Percentiles rank a stretch among this genome's conserved stretches.
Evolutionary conservation across 768 basidiomycete species (phyloP).

Genomic region (Boletus speciosus): DNA sequence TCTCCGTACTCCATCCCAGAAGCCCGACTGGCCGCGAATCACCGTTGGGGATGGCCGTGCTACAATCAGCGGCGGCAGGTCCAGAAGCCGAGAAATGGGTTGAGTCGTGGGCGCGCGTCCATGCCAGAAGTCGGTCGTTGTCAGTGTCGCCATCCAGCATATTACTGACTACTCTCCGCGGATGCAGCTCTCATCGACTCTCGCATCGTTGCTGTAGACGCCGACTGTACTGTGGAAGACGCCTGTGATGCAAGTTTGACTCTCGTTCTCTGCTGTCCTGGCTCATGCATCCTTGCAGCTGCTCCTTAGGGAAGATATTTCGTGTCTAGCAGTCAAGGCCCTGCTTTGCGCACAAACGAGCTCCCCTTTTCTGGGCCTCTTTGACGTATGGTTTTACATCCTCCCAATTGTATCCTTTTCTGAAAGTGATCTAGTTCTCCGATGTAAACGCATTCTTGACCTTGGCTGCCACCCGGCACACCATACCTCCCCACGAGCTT

Average conservation of each 20-base stretch:
- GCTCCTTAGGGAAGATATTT: slow-evolving; percentile 57
- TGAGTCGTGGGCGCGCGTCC: slow-evolving; percentile 50
- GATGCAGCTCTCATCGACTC: slow-evolving; percentile 65
- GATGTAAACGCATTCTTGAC: slow-evolving; percentile 89
- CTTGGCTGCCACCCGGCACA: slow-evolving; percentile 76
- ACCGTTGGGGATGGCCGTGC: slow-evolving; percentile 6
- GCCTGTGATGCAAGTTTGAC: slow-evolving; percentile 64
- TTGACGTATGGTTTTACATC: slow-evolving; percentile 55
- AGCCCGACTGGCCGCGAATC: slow-evolving; percentile 17
- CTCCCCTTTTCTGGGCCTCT: slow-evolving; percentile 53
- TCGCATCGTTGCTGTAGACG: slow-evolving; percentile 60
- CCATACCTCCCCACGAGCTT: slow-evolving; percentile 57
- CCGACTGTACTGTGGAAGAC: slow-evolving; percentile 75
- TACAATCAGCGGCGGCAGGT: slow-evolving; percentile 11
- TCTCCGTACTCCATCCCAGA: slow-evolving; percentile 12
- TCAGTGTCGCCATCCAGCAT: not conserved
- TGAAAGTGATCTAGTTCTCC: slow-evolving; percentile 52
- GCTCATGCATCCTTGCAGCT: slow-evolving; percentile 36
- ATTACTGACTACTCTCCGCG: not conserved
- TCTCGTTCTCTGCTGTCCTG: not conserved
- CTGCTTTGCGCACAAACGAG: slow-evolving; percentile 19
- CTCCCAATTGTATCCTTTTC: not conserved
- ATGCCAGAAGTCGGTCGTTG: slow-evolving; percentile 51
- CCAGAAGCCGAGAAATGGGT: slow-evolving; percentile 52
- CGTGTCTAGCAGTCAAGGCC: slow-evolving; percentile 61